Conservation (phyloP, 257 asterid species). For the Penstemon eatonii region DNA sequence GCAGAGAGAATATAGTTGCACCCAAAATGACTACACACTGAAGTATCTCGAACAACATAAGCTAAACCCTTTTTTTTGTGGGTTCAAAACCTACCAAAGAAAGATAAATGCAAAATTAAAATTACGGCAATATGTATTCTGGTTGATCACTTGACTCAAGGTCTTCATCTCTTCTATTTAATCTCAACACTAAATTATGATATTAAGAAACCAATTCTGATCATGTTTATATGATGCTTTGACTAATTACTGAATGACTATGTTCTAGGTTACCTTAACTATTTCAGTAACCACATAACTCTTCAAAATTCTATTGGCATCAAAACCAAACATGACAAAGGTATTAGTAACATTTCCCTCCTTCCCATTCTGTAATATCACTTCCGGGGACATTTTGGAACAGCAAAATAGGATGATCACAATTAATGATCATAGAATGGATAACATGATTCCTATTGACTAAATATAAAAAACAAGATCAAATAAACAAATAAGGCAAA, state of each 20-base stretch:
- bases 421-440: neutral
- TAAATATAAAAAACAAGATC: neutral
- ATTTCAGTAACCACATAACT: neutral
- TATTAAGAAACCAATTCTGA: neutral
- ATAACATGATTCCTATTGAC: neutral
- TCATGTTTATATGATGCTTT: neutral
- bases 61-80: neutral
- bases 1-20: neutral
- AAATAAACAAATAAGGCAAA: neutral
- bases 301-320: neutral
- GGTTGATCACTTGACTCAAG: neutral
- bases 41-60: neutral
- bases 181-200: conserved; percentile 4
- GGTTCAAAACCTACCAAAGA: neutral
- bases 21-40: neutral
- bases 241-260: neutral
- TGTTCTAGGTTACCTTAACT: neutral
- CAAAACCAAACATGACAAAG: neutral
- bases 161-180: neutral
- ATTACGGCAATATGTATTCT: neutral
- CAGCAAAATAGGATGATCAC: neutral
- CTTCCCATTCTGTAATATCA: conserved; percentile 13
- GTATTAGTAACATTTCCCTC: neutral
- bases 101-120: neutral
- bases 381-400: neutral